Conservation (phyloP, 2,329 filamentous ascomycete genomes). For the Talaromyces sp. region DNA sequence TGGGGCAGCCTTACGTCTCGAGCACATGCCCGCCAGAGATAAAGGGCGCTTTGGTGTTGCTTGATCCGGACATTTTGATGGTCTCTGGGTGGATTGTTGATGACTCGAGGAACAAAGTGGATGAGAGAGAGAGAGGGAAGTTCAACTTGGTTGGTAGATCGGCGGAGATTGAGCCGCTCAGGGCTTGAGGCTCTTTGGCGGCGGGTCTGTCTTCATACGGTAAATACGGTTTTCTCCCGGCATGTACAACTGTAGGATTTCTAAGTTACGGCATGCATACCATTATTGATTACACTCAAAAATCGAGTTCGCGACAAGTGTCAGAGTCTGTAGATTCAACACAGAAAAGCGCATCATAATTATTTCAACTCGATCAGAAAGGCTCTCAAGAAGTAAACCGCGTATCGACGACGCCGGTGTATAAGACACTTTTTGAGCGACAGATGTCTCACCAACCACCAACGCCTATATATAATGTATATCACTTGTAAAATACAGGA, state of each 20-base stretch:
- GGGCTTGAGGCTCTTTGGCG: not conserved
- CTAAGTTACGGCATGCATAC: not conserved
- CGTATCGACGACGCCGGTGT: not conserved
- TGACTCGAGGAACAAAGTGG: not conserved
- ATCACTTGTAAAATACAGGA: not conserved
- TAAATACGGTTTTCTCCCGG: not conserved
- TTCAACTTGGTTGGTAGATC: not conserved
- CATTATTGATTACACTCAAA: not conserved
- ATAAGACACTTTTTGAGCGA: not conserved
- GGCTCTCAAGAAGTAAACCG: not conserved
- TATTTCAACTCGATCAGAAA: not conserved
- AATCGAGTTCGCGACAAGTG: too few relatives aligned
- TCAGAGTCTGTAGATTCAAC: too few relatives aligned
- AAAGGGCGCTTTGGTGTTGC: constrained; percentile 30
- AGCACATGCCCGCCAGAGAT: constrained; percentile 41
- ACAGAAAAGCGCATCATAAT: not conserved
- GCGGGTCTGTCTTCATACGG: not conserved
- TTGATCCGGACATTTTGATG: constrained; percentile 32
- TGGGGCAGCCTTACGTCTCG: constrained; percentile 28
- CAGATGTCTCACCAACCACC: not conserved
- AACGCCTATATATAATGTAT: not conserved
- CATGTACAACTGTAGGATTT: not conserved
- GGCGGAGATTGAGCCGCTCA: not conserved
- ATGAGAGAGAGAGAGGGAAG: not conserved
- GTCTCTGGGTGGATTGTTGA: not conserved